phyloP scores from a whole-genome alignment of 352 stramenopile genomes.

The Phytophthora hibernalis region DNA sequence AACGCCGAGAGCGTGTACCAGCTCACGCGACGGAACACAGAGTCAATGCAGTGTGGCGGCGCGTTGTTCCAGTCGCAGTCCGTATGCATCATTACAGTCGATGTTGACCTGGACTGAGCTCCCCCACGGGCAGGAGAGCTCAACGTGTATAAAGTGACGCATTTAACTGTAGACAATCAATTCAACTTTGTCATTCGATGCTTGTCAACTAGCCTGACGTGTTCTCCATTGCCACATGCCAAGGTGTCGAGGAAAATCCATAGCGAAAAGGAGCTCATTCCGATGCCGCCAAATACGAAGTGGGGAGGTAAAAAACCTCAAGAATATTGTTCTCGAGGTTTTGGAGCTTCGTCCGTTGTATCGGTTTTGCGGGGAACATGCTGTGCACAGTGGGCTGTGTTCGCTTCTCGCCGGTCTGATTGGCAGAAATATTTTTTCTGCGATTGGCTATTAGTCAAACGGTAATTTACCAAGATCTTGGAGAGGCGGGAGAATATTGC shows the following conservation, averaged over 20 bases:
- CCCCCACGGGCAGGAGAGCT: constrained; percentile 1
- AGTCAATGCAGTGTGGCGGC: constrained; percentile 32
- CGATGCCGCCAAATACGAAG: too few relatives aligned
- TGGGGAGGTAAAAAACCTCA: too few relatives aligned
- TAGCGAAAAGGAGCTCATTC: constrained; percentile 10
- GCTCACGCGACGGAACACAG: constrained; percentile 32
- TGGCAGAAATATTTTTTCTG: too few relatives aligned
- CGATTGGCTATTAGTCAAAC: too few relatives aligned
- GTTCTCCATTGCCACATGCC: constrained; percentile 20
- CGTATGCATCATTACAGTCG: constrained; percentile 14
- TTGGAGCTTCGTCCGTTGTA: too few relatives aligned
- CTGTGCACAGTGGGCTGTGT: too few relatives aligned
- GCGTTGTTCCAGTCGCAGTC: constrained; percentile 15
- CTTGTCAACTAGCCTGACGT: constrained; percentile 5
- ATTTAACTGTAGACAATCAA: constrained; percentile 12
- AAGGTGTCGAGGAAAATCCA: constrained; percentile 3
- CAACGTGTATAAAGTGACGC: background rate
- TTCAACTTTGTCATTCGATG: constrained; percentile 1
- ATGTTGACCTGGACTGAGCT: constrained; percentile 23
- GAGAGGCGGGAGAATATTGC: too few relatives aligned
- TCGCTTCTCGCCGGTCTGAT: too few relatives aligned
- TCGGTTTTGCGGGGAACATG: too few relatives aligned
- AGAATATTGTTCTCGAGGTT: too few relatives aligned
- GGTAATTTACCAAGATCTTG: too few relatives aligned
- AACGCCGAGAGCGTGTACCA: constrained; percentile 46